Evolutionary conservation across 2,329 filamentous ascomycete genomes (phyloP).

Genomic region (Cladosporium halotolerans): DNA sequence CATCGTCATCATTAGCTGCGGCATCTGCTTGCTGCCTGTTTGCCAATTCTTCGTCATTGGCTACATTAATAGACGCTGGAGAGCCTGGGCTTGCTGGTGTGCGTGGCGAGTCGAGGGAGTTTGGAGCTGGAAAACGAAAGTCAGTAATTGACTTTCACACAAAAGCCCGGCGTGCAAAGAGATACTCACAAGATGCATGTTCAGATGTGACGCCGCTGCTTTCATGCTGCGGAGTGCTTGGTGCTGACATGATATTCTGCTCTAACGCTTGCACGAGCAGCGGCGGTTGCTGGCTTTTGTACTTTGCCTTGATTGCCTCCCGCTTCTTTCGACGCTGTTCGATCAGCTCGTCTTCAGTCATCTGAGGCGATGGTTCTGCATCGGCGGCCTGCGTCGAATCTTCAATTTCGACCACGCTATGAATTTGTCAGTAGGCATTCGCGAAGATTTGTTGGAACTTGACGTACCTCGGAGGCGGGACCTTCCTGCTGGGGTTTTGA

Average conservation of each 20-base stretch:
- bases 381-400: conserved; percentile 50
- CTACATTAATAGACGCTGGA: conserved; percentile 34
- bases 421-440: conserved; percentile 45
- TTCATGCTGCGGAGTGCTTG: conserved; percentile 44
- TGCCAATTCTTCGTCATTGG: conserved; percentile 36
- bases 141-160: not conserved
- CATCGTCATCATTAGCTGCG: conserved; percentile 50
- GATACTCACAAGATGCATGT: conserved; percentile 11
- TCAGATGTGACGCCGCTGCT: conserved; percentile 21
- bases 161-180: not conserved
- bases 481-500: not conserved
- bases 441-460: not conserved
- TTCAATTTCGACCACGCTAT: not conserved
- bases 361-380: conserved; percentile 39
- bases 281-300: conserved; percentile 54
- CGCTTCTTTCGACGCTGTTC: conserved; percentile 78
- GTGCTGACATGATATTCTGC: conserved; percentile 47
- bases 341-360: conserved; percentile 73
- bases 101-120: conserved; percentile 24
- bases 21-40: conserved; percentile 27
- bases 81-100: conserved; percentile 25
- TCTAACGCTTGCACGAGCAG: conserved; percentile 66
- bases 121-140: conserved; percentile 13
- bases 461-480: not conserved
- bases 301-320: conserved; percentile 79